Base-by-base conservation (phyloP, 2,329 filamentous ascomycete genomes). In the Dactylella cylindrospora region DNA sequence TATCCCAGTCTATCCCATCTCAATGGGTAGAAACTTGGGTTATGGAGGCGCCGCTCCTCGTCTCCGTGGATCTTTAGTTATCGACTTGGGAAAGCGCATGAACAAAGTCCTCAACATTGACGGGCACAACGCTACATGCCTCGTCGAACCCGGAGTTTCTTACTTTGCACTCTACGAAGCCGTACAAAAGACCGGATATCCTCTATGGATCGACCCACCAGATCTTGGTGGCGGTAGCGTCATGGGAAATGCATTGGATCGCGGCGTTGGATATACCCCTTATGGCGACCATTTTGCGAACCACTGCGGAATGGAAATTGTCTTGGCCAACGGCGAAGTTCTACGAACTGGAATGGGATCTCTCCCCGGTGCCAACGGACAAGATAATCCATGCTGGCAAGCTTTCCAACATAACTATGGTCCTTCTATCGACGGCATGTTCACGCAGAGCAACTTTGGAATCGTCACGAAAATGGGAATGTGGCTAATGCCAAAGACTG, bases 111-210 rank as follows among this genome's bases (percentile, higher is more conserved):
- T 82, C 6, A 72, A 79, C 29, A 74, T 82, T 10, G 76, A 79
- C 66, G 73, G 72, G 0, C 75, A 78, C 12, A 75, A 74, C 33
- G 77, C 76, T 15, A 79, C 73, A 50, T 77, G 74, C 33, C 70
- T 82, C 0, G 73, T 82, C 3, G 79, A 82, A 67, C 80, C 80
- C 0, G 79, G 80, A 0, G 79, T 82, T 0, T 77, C 78, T 0
- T 81, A 76, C 66, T 75, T 76, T 50, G 74, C 74, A 22, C 70
- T 82, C 5, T 74, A 81, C 60, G 73, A 80, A n/a, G 73, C 77
- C 45, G 68, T 80, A n/a, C 70, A 73, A 17, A 69, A 71, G 43
- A 40, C 64, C 13, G 64, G 64, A 10, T 54, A 38, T 10, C 64
- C 59, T 72, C 62, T 79, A 67, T 75, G 74, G 75, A 69, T 75